A percentile compares a stretch with the other conserved stretches of the same genome.
Evolutionary conservation across 352 stramenopile genomes (phyloP).

Genomic region (Globisporangium okanoganense): DNA sequence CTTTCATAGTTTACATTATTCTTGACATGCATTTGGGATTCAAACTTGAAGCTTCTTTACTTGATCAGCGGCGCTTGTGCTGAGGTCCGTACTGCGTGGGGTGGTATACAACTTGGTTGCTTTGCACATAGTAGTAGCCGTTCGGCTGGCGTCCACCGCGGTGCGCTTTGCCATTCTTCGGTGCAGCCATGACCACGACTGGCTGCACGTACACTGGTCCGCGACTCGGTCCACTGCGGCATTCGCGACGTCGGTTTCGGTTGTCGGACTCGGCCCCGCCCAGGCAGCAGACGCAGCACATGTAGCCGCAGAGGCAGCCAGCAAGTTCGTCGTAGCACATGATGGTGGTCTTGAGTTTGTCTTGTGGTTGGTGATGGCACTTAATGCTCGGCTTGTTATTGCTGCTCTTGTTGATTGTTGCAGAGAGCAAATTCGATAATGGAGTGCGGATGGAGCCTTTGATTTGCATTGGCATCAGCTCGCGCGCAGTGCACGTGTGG

Average conservation of each 20-base stretch:
- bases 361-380: not conserved
- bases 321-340: slow-evolving; percentile 29
- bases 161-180: not conserved
- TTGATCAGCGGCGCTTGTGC: slow-evolving; percentile 1
- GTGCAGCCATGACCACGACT: slow-evolving; percentile 19
- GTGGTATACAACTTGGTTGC: not conserved
- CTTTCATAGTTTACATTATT: not conserved
- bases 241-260: slow-evolving; percentile 12
- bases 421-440: not conserved
- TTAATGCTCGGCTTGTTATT: not conserved
- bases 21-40: not conserved
- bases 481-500: not conserved
- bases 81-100: not conserved
- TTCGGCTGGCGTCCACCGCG: slow-evolving; percentile 6
- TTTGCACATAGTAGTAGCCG: slow-evolving; percentile 16
- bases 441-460: not conserved
- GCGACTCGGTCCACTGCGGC: slow-evolving; percentile 5
- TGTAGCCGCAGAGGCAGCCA: slow-evolving; percentile 27
- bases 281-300: slow-evolving; percentile 19
- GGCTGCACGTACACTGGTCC: slow-evolving; percentile 35
- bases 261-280: slow-evolving; percentile 15
- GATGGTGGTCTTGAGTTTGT: not conserved
- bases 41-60: not conserved
- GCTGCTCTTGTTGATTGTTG: not conserved
- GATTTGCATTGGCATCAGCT: not conserved